Conservation (phyloP, 2,329 filamentous ascomycete genomes). For the Gnomoniopsis smithogilvyi region DNA sequence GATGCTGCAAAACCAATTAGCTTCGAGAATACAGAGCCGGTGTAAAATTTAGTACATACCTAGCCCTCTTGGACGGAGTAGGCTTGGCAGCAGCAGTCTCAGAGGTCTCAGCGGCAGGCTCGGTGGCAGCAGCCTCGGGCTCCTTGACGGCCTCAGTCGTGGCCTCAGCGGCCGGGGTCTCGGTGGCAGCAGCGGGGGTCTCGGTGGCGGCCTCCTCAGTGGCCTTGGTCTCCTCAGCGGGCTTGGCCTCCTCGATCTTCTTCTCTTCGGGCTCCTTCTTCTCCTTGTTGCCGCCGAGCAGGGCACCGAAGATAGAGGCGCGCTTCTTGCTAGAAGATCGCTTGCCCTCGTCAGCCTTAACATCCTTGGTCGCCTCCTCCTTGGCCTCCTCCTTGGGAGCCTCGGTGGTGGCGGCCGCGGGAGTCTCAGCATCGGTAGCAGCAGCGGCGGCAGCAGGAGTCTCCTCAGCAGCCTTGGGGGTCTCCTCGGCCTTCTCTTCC, state of each 20-base stretch:
- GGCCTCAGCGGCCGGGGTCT: constrained; percentile 24
- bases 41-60: constrained; percentile 30
- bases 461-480: constrained; percentile 30
- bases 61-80: constrained; percentile 51
- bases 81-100: constrained; percentile 37
- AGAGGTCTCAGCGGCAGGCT: constrained; percentile 28
- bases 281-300: constrained; percentile 55
- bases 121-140: constrained; percentile 29
- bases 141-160: constrained; percentile 10
- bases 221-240: constrained; percentile 27
- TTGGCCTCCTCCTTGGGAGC: constrained; percentile 27
- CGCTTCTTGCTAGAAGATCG: constrained; percentile 65
- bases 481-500: constrained; percentile 19
- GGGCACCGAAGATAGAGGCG: constrained; percentile 58
- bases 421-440: constrained; percentile 26
- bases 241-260: constrained; percentile 26
- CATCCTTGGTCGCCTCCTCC: constrained; percentile 41
- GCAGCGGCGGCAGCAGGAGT: constrained; percentile 28
- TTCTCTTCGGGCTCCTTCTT: constrained; percentile 40
- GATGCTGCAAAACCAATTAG: constrained; percentile 37
- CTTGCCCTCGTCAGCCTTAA: constrained; percentile 57
- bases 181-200: constrained; percentile 20
- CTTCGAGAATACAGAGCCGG: not conserved
- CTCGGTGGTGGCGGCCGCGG: constrained; percentile 32
- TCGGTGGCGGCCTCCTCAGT: constrained; percentile 27